Conservation (phyloP, 2,329 filamentous ascomycete species). For the Albophoma yamanashiensis region DNA sequence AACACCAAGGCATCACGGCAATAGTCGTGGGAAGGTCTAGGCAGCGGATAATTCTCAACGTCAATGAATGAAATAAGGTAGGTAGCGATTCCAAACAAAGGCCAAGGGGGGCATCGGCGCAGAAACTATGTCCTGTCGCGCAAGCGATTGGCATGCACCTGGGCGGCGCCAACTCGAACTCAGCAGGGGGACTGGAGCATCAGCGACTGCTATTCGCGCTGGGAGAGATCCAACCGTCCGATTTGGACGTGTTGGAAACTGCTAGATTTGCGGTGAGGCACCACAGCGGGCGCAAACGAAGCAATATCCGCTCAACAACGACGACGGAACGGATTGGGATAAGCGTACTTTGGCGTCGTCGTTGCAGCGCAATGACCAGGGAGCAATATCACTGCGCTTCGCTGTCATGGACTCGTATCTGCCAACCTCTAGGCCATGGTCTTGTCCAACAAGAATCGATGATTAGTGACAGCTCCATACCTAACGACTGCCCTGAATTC, state of each 20-base stretch:
- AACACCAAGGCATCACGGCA: background rate
- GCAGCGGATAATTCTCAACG: background rate
- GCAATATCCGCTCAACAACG: background rate
- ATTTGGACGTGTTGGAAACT: background rate
- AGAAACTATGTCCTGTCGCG: background rate
- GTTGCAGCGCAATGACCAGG: background rate
- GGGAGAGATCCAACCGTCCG: background rate
- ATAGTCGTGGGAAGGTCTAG: no score
- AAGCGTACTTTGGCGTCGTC: background rate
- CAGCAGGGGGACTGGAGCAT: background rate
- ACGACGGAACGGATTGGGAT: background rate
- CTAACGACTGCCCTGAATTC: no score
- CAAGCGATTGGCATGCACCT: background rate
- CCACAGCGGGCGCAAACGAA: background rate
- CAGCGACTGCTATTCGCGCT: background rate
- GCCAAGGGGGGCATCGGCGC: background rate
- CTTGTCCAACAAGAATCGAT: background rate
- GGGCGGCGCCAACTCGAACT: background rate
- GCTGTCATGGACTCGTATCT: background rate
- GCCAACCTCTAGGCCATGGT: background rate
- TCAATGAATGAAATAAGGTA: background rate
- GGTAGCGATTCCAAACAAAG: no score
- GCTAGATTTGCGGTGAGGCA: background rate
- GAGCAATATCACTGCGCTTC: background rate
- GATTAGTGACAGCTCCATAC: background rate